Base-by-base conservation (phyloP, 495 filamentous ascomycete species). In the Friedmanniomyces endolithicus region DNA sequence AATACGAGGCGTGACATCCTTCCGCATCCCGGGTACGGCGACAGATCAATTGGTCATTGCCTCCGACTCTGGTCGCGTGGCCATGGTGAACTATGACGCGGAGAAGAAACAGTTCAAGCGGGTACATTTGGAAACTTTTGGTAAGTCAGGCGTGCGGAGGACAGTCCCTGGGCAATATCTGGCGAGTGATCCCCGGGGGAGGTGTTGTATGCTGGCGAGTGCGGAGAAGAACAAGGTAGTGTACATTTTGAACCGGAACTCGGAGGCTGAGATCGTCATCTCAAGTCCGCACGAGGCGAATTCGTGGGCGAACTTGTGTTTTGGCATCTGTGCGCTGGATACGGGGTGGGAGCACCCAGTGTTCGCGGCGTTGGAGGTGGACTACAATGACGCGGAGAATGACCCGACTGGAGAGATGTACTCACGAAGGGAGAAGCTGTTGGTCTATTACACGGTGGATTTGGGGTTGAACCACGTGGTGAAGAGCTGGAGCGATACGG, bases 221-320 rank as follows among this genome's bases (percentile, higher is more conserved):
- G 76, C 92, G 55, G 94, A 99, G 71, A 99, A 99, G 80, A 97
- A 97, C 71, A 97, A 97, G 72, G 85, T 99, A 61, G 94, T 97
- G 65, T 99, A 97, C 70, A 90, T 97, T 64, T 76, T 99, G 52
- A 96, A 96, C 72, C 85, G 94, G 37, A 94, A 95, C 71, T 79
- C 88, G 35, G 87, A 95, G 70, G 88, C 87, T 31, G 88, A 95
- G 66, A 77, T 97, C 64, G 92, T 88, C 24, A 97, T 97, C 37
- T 99, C 94, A 6, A 96, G 90, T 16, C 90, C 94, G 1, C 74
- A 97, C n/a, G 94, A 97, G 71, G 94, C 94, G 6, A 92, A 97
- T 70, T 94, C 89, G 68, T 80, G 88, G n/a, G 89, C 94, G 52
- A 92, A 87, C 0, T 67, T 97, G 49, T 88, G 96, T 16, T 88